Base-by-base conservation (phyloP, 2,329 filamentous ascomycete genomes). In the Blumeria graminis region DNA sequence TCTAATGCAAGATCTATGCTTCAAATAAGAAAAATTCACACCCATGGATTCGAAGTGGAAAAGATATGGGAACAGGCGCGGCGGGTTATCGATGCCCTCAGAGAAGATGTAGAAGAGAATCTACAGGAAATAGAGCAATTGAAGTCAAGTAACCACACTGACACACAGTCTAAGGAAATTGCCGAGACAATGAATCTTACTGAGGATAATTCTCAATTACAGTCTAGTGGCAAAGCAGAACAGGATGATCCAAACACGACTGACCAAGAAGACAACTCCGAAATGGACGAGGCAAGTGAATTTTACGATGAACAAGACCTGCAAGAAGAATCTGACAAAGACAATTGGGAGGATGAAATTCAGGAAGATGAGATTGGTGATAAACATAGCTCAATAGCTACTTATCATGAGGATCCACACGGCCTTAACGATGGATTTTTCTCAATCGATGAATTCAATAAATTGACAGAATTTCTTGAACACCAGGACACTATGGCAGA, bases 381-480 rank as follows among this genome's bases (percentile, higher is more conserved):
- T 70, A 0, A 3, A 8, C 14, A 43, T 14, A 16, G 18, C 39
- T 43, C 39, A 43, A 35, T 8, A 13, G 75, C 76, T 53, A 76
- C 77, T 41, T 82, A 82, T 58, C 71, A 80, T 8, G 74, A 81
- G 62, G 88, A 96, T 64, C 80, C 81, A 3, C 76, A 92, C 65
- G 87, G 88, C 6, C 77, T 98, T 35, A 96, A 98, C 65, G 92
- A 98, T 65, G 90, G 88, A 5, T 98, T 98, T 71, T 98, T 98
- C 71, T 94, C 87, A 14, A 90, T 98, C 63, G 89, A 96, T 64
- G 81, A 93, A 58, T 98, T 98, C 76, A 98, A 98, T 73, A 86
- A 83, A 66, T 86, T 93, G 66, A 86, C 88, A 1, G 86, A 94
- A 64, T 84, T 83, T 66, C 80, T 95, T 53, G 92, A 98, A 68